These are phyloP conservation scores for Aspergillus vadensis DNA, from an alignment of 2,329 filamentous ascomycete genomes.

Conservation along the genomic window DNA sequence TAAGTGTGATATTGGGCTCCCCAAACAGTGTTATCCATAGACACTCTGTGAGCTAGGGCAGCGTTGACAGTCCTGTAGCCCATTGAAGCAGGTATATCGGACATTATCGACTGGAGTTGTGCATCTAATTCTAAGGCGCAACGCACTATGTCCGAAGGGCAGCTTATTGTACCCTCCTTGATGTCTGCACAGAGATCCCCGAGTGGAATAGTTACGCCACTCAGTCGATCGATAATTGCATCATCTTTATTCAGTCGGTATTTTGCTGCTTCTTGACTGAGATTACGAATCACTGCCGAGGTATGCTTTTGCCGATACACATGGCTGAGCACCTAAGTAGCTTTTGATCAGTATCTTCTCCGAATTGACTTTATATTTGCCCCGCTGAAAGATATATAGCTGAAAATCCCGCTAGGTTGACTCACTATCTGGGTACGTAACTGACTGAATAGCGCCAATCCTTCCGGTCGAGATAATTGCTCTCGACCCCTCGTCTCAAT, in stretches of 20 bases:
- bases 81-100: neutral
- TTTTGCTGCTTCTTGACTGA: neutral
- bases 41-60: neutral
- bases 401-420: neutral
- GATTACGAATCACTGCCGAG: neutral
- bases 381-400: neutral
- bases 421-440: constrained; percentile 4
- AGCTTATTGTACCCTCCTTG: neutral
- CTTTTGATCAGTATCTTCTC: neutral
- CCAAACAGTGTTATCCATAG: neutral
- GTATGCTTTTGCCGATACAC: neutral
- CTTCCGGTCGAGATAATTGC: constrained; percentile 1
- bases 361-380: neutral
- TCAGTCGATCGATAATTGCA: neutral
- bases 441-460: constrained; percentile 2
- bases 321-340: neutral
- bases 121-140: neutral
- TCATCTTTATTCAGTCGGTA: neutral
- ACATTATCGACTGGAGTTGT: neutral
- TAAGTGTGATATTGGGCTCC: neutral
- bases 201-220: neutral
- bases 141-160: neutral
- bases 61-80: neutral
- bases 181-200: neutral
- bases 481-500: neutral